Base-by-base conservation (phyloP, 768 basidiomycete species). In the Mycena epipterygia region DNA sequence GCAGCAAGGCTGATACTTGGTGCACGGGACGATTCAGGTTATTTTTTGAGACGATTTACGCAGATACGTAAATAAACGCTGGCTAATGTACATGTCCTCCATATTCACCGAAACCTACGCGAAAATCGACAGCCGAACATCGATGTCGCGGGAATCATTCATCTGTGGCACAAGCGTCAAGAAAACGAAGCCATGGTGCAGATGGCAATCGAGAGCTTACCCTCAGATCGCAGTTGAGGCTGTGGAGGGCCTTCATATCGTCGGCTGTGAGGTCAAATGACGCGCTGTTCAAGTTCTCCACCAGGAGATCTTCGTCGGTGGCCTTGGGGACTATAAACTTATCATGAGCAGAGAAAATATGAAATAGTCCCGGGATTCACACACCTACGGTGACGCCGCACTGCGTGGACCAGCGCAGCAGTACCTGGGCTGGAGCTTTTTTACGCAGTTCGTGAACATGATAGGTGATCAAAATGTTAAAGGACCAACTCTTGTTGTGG, bases 241-340 rank as follows among this genome's bases (percentile, higher is more conserved):
- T 75, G 71, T 80, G 84, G 73, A 91, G 82, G 57, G 71, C 74
- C 63, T 84, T 82, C 37, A 90, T 79, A 52, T 90, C 86, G 21
- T 81, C 81, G 33, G 83, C 81, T 7, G 84, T 78, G 61, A 93
- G 79, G 67, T 87, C 78, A 69, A 92, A 90, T 35, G 77, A 77
- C 67, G 81, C 78, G 76, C 83, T 83, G 44, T 84, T 76, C 72
- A 91, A 72, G 79, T 94, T 94, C 76, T 89, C 79, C 21, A 76
- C 75, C 61, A 91, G 79, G 27, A 91, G 85, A 19, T 76, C 68
- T 5, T 70, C 59, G 72, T 83, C 74, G 77, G 88, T 89, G 57
- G 86, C 88, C 84, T 95, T 95, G 55, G 94, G 94, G 70, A 95
- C 88, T n/a, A n/a, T n/a, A n/a, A n/a, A n/a, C n/a, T n/a, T n/a